A percentile compares a stretch with the other conserved stretches of the same genome.
Evolutionary conservation across 2,329 filamentous ascomycete genomes (phyloP).

Genomic region (Verticillium dahliae): DNA sequence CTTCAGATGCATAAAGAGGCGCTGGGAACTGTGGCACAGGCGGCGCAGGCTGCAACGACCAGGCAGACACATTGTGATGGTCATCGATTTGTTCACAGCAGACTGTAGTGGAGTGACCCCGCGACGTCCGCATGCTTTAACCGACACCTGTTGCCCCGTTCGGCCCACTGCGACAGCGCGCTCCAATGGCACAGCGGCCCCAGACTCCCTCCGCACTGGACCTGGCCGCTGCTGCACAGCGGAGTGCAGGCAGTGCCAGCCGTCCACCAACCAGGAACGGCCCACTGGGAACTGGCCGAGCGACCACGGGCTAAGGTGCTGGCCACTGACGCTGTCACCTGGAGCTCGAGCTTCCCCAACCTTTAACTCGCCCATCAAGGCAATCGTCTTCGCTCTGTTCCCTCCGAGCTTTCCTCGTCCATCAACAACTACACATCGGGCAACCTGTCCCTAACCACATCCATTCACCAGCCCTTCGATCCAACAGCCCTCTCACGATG

Average conservation of each 20-base stretch:
- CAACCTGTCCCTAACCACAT: not conserved
- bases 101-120: not conserved
- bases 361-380: too few relatives aligned
- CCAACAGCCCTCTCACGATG: slow-evolving; percentile 22
- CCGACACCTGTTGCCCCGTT: not conserved
- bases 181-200: not conserved
- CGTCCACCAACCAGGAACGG: not conserved
- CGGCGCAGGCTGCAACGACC: too few relatives aligned
- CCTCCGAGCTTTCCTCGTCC: not conserved
- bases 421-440: not conserved
- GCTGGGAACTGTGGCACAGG: too few relatives aligned
- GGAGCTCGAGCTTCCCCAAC: not conserved
- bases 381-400: not conserved
- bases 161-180: not conserved
- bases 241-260: not conserved
- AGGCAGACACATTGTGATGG: too few relatives aligned
- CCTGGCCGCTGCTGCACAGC: not conserved
- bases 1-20: too few relatives aligned
- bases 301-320: too few relatives aligned
- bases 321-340: not conserved
- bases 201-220: not conserved
- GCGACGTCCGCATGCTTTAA: not conserved
- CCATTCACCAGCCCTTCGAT: not conserved
- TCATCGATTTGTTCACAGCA: too few relatives aligned
- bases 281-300: not conserved